Evolutionary conservation across 306 rosid genomes (phyloP).

Genomic region (Lathyrus aphaca): DNA sequence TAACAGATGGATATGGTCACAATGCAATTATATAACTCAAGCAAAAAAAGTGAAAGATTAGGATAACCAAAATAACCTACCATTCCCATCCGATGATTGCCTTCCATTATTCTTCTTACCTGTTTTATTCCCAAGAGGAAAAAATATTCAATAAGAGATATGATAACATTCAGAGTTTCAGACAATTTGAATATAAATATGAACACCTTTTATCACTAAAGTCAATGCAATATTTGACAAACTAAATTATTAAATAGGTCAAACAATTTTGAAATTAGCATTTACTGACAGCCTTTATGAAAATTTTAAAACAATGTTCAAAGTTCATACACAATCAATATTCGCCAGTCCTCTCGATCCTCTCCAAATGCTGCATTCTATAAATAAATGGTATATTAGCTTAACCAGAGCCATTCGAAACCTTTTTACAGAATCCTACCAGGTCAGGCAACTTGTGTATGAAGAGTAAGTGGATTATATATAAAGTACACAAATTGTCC

Average conservation of each 20-base stretch:
- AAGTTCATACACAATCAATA: conserved; percentile 11
- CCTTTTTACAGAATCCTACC: neutral
- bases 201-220: conserved; percentile 17
- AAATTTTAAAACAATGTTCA: conserved; percentile 19
- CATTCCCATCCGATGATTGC: conserved; percentile 99
- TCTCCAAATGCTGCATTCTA: conserved; percentile 22
- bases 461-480: conserved; percentile 3
- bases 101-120: conserved; percentile 99
- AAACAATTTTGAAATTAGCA: conserved; percentile 26
- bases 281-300: conserved; percentile 2
- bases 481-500: conserved; percentile 20
- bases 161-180: conserved; percentile 31
- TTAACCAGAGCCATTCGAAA: conserved; percentile 19
- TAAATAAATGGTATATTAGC: conserved; percentile 27
- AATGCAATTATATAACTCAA: conserved; percentile 34
- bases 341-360: conserved; percentile 15
- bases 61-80: conserved; percentile 57
- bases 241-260: conserved; percentile 23
- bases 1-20: conserved; percentile 34
- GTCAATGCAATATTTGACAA: conserved; percentile 21
- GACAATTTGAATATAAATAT: conserved; percentile 25
- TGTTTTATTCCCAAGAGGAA: conserved; percentile 41
- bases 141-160: conserved; percentile 26
- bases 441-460: conserved; percentile 20
- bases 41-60: conserved; percentile 35